Evolutionary conservation across 805 yeast species (phyloP), one percentile per base, ranked within the genome.

Genomic region (Saturnispora serradocipensis): DNA sequence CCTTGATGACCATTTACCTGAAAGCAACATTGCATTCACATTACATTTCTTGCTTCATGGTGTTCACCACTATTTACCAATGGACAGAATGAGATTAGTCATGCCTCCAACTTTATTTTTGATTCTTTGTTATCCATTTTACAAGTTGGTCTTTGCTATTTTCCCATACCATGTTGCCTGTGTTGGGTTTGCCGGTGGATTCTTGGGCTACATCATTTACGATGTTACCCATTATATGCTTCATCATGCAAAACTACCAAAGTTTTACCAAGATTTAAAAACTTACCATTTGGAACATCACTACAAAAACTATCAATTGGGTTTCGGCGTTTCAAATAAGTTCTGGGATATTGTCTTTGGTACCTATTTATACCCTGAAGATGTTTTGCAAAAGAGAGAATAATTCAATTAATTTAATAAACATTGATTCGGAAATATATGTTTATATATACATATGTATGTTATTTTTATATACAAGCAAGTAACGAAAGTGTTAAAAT

Each of bases 281-380:
- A 87, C 86, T 48, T 84, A 88, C 66, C 99, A 93, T 68, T 77
- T 93, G 69, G 98, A 91, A 67, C 99, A 93, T 69, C 99, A 93
- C 67, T 93, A 93, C 75, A 90, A 91, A 73, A 91, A 93, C 70
- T 93, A 88, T 69, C 96, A 95, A 69, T 72, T 90, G 60, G 99
- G 98, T 1, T 93, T 90, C 60, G 99, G 99, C 59, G 98, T 93
- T 56, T 88, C 98, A 30, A 78, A 89, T 55, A 82, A 80, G 70
- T 88, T 88, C 70, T 93, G 99, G 99, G 99, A 93, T 68, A 77
- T 71, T 27, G 87, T 93, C 10, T 93, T 93, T 67, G 87, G 86
- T 53, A 91, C 98, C 40, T 84, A 81, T 58, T 73, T 88, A 61
- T 75, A 77, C 44, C 72, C 72, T 22, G 69, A 68, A 42, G 66